Percentiles rank a stretch among this genome's conserved stretches.
These are phyloP conservation scores for Termitomyces sp. DNA, from an alignment of 768 basidiomycete genomes.

Conservation along the genomic window DNA sequence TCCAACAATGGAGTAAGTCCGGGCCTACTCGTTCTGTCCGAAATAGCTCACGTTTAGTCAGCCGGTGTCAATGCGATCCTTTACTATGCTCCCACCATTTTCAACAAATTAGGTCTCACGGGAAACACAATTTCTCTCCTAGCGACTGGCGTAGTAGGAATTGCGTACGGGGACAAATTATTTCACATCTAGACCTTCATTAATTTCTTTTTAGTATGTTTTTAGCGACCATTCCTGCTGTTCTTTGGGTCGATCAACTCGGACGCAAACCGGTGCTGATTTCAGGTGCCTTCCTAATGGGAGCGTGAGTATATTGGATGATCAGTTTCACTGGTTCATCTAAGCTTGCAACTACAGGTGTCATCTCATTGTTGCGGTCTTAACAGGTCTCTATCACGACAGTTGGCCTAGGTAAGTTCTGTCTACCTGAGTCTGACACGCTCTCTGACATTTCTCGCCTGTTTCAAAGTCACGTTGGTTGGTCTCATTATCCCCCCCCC, in stretches of 20 bases:
- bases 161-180: slow-evolving; percentile 47
- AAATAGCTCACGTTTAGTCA: slow-evolving; percentile 9
- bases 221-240: slow-evolving; percentile 75
- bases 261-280: slow-evolving; percentile 73
- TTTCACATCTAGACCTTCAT: not conserved
- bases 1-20: slow-evolving; percentile 71
- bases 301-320: slow-evolving; percentile 34
- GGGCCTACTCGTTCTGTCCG: not conserved
- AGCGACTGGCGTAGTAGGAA: slow-evolving; percentile 71
- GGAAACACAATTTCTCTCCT: slow-evolving; percentile 55
- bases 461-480: slow-evolving; percentile 28
- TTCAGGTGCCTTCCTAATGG: slow-evolving; percentile 76
- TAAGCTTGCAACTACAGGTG: slow-evolving; percentile 34
- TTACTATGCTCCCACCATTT: slow-evolving; percentile 76
- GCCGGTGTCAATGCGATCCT: slow-evolving; percentile 70
- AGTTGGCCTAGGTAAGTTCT: slow-evolving; percentile 46
- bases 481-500: not conserved
- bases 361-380: slow-evolving; percentile 66
- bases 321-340: slow-evolving; percentile 4
- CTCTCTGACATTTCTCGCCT: slow-evolving; percentile 1
- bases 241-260: slow-evolving; percentile 75
- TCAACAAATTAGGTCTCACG: slow-evolving; percentile 53
- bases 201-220: slow-evolving; percentile 49
- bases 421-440: not conserved
- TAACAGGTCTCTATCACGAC: slow-evolving; percentile 56